Conservation (phyloP, 1,284 basidiomycete species). For the Sporisorium reilianum region DNA sequence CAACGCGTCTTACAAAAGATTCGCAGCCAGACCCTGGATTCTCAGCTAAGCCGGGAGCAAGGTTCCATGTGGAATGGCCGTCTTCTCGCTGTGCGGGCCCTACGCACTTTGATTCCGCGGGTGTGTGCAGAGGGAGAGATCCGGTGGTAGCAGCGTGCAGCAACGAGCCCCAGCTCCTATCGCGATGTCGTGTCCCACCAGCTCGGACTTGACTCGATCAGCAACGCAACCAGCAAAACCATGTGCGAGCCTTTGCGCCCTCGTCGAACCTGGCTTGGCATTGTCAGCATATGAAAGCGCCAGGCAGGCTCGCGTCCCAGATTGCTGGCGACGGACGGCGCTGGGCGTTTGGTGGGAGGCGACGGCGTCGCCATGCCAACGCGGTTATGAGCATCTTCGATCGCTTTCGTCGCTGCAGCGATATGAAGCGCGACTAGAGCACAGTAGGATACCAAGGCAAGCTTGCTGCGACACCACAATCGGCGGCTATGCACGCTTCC, state of each 20-base stretch:
- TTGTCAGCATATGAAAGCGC: background rate
- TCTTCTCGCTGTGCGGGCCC: background rate
- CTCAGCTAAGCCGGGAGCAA: conserved; percentile 26
- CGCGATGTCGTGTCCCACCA: background rate
- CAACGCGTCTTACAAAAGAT: conserved; percentile 20
- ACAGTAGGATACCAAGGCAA: too few species aligned
- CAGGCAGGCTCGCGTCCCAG: background rate
- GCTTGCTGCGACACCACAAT: background rate
- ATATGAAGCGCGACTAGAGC: conserved; percentile 14
- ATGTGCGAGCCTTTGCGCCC: too few species aligned
- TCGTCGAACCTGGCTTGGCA: background rate
- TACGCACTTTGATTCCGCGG: conserved; percentile 14
- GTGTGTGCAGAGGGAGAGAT: background rate
- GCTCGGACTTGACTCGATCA: background rate
- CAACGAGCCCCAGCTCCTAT: background rate
- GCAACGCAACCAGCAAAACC: background rate
- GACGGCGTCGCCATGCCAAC: too few species aligned
- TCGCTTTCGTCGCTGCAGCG: conserved; percentile 29
- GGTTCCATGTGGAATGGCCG: conserved; percentile 9
- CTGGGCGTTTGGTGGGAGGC: background rate
- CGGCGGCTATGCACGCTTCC: background rate
- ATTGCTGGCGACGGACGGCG: background rate
- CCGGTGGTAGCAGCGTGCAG: background rate
- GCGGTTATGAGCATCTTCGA: background rate
- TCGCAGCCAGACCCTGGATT: conserved; percentile 22